phyloP scores from a whole-genome alignment of 169 alveolate genomes.

The Eimeria necatrix region DNA sequence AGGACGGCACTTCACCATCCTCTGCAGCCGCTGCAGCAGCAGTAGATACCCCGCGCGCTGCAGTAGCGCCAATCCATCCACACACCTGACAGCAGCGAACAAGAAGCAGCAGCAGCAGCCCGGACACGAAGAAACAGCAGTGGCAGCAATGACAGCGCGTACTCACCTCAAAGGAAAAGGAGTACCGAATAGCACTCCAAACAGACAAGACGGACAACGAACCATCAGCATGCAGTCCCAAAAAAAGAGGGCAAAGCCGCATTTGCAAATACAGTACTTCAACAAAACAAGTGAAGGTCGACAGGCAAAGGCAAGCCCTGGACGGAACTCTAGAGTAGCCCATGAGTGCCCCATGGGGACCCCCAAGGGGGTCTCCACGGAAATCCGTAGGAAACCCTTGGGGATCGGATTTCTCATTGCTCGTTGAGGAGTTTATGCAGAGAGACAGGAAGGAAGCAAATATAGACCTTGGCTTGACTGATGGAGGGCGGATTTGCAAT shows the following conservation, averaged over 20 bases:
- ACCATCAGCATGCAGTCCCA: slow-evolving; percentile 74
- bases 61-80: neutral
- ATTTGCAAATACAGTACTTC: slow-evolving; percentile 73
- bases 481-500: slow-evolving; percentile 46
- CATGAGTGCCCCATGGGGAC: neutral
- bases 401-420: neutral
- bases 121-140: neutral
- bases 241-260: slow-evolving; percentile 74
- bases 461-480: neutral
- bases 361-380: neutral
- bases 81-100: neutral
- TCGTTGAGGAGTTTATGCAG: neutral
- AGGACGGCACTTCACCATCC: neutral
- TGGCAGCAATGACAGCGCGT: slow-evolving; percentile 27
- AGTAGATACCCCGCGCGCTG: neutral
- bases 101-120: neutral
- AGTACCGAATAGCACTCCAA: slow-evolving; percentile 65
- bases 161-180: slow-evolving; percentile 70
- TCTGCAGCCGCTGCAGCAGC: slow-evolving; percentile 14
- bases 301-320: slow-evolving; percentile 44
- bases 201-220: slow-evolving; percentile 61
- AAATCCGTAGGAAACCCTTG: neutral
- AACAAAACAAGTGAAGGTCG: slow-evolving; percentile 68
- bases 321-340: slow-evolving; percentile 43
- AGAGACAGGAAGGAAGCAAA: slow-evolving; percentile 39